Base-by-base conservation (phyloP, 1,284 basidiomycete genomes). In the Ustilago curta region DNA sequence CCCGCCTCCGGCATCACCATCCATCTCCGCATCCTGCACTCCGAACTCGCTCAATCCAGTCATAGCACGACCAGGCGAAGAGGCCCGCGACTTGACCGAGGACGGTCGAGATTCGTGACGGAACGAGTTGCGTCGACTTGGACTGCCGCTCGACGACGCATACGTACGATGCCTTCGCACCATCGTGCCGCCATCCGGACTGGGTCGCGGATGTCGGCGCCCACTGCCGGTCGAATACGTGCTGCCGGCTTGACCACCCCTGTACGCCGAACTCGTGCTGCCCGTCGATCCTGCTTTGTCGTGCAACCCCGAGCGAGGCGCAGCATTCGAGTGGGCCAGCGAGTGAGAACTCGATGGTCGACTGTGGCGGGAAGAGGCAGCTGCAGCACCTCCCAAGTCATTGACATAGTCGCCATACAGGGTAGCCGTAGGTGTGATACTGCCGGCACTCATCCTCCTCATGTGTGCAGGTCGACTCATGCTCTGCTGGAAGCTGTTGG, bases 341-440 rank as follows among this genome's bases (percentile, higher is more conserved):
- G 79, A 79, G 29, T 76, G 73, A n/a, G 72, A 70, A 67, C 77
- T 79, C 19, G 76, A 76, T 4, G 78, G 78, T 14, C 79, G 55
- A 51, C 77, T 78, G 11, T 63, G 70, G 1, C 78, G 61, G 8
- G 65, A 51, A n/a, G 65, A 29, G 12, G 51, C 56, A 23, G 42
- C 31, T 25, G 54, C 59, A 18, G 43, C 51, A 19, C 39, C 54
- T 44, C 53, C 59, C 53, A 68, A 16, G 0, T 70, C 67, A 49
- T 48, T 59, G 31, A 67, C n/a, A 12, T 67, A 50, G 21, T 73
- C 80, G 54, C 68, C 73, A 32, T 70, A 76, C 45, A 74, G 27
- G 0, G 78, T 79, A 2, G 55, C 79, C 2, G 80, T 82, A 2
- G 80, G 80, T 14, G 80, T 82, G 45, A 82, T 82, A 61, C 80